These are phyloP conservation scores for Agaricus blazei DNA, from an alignment of 768 basidiomycete genomes.

Conservation along the genomic window DNA sequence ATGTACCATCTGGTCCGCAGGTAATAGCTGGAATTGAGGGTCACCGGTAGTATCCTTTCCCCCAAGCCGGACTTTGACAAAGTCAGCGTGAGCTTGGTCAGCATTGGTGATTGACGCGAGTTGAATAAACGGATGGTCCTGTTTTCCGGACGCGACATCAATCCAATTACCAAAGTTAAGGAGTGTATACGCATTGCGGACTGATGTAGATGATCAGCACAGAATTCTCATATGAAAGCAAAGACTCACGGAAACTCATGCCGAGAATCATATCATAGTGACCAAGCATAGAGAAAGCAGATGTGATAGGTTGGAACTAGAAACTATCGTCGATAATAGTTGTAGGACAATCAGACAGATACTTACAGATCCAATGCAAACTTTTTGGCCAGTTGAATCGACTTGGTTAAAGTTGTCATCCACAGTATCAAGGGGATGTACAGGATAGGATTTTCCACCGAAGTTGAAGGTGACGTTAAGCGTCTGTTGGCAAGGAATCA, in stretches of 20 bases:
- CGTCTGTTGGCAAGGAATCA: constrained; percentile 67
- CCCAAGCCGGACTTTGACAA: constrained; percentile 54
- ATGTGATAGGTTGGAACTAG: constrained; percentile 81
- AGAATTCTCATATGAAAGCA: not conserved
- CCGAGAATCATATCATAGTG: constrained; percentile 82
- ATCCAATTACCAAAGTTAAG: constrained; percentile 72
- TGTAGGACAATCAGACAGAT: not conserved
- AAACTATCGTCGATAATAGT: constrained; percentile 10
- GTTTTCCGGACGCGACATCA: constrained; percentile 36
- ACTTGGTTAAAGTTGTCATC: constrained; percentile 56
- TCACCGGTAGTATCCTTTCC: constrained; percentile 55
- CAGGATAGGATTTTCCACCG: constrained; percentile 60
- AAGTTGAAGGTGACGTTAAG: constrained; percentile 71
- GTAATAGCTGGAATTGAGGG: constrained; percentile 54
- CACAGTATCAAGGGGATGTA: constrained; percentile 71
- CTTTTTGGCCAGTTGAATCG: constrained; percentile 14
- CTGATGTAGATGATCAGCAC: constrained; percentile 27
- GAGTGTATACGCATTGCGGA: constrained; percentile 71
- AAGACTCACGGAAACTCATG: constrained; percentile 65
- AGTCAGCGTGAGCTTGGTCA: constrained; percentile 54
- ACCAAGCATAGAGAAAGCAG: constrained; percentile 71
- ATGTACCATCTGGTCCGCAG: constrained; percentile 49
- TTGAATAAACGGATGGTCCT: constrained; percentile 63
- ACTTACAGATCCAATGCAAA: constrained; percentile 63
- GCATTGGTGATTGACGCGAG: constrained; percentile 55